Evolutionary conservation across 2,329 filamentous ascomycete genomes (phyloP).

Genomic region (Microcera coccophila): DNA sequence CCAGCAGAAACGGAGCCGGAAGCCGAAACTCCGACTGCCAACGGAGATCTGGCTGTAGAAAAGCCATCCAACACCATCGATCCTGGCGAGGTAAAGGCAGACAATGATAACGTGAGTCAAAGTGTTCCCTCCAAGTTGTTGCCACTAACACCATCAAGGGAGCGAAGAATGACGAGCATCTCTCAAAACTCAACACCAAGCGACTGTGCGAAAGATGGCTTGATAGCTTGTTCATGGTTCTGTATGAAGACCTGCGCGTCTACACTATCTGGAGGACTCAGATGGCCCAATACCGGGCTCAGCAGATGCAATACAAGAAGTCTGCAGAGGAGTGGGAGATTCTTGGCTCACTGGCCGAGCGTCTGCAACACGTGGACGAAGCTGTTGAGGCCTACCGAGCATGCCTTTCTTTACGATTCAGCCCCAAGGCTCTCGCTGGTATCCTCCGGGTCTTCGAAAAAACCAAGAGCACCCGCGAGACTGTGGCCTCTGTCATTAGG

Average conservation of each 20-base stretch:
- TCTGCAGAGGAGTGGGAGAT: constrained; percentile 98
- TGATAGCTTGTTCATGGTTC: constrained; percentile 97
- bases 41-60: constrained; percentile 53
- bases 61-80: constrained; percentile 77
- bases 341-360: constrained; percentile 84
- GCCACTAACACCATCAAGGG: constrained; percentile 34
- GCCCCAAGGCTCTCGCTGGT: constrained; percentile 84
- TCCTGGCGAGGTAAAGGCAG: constrained; percentile 71
- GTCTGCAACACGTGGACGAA: constrained; percentile 87
- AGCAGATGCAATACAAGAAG: constrained; percentile 94
- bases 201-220: constrained; percentile 96
- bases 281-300: constrained; percentile 90
- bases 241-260: constrained; percentile 95
- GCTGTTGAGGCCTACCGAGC: constrained; percentile 89
- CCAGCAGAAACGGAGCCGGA: constrained; percentile 25
- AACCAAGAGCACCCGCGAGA: constrained; percentile 73
- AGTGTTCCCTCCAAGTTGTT: not conserved
- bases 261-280: constrained; percentile 99
- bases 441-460: constrained; percentile 77
- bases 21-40: constrained; percentile 31
- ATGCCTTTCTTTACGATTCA: constrained; percentile 84
- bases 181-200: constrained; percentile 94
- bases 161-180: constrained; percentile 64
- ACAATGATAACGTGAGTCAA: constrained; percentile 62
- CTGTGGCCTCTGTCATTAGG: constrained; percentile 79